Evolutionary conservation across 2,329 filamentous ascomycete species (phyloP).

Genomic region (Boeremia lycopersici): DNA sequence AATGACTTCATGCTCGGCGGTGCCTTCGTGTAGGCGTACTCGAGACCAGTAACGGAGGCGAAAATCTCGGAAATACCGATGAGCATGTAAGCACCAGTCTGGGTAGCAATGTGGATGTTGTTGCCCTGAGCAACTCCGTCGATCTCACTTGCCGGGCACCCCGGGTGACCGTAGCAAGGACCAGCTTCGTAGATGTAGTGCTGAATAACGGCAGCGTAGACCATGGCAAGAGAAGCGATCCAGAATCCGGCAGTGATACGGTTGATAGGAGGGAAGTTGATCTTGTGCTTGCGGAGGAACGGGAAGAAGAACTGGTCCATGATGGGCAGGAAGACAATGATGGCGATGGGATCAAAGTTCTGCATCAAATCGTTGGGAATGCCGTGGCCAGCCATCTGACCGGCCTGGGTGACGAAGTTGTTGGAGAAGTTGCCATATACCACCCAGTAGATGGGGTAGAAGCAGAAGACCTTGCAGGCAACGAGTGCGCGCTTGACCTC

Average conservation of each 20-base stretch:
- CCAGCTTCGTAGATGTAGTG: constrained; percentile 62
- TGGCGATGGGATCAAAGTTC: constrained; percentile 55
- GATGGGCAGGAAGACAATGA: constrained; percentile 55
- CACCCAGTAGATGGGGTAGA: constrained; percentile 56
- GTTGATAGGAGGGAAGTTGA: constrained; percentile 58
- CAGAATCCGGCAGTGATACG: constrained; percentile 60
- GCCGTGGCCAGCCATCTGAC: constrained; percentile 52
- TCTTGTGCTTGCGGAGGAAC: constrained; percentile 48
- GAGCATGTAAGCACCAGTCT: constrained; percentile 55
- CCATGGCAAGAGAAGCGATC: constrained; percentile 58
- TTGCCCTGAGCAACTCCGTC: constrained; percentile 43
- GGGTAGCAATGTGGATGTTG: constrained; percentile 54
- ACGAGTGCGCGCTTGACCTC: constrained; percentile 70
- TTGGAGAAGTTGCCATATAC: constrained; percentile 51
- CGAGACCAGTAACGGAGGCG: constrained; percentile 55
- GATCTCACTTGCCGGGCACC: constrained; percentile 40
- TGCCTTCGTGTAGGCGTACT: constrained; percentile 57
- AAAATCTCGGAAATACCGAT: constrained; percentile 57
- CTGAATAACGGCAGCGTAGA: constrained; percentile 63
- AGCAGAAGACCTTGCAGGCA: constrained; percentile 71
- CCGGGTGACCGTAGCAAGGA: constrained; percentile 57
- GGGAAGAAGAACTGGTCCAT: constrained; percentile 53
- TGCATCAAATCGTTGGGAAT: constrained; percentile 58
- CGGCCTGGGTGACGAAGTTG: constrained; percentile 55
- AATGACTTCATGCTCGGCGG: constrained; percentile 56